Evolutionary conservation across 108 stramenopile genomes (phyloP).

Genomic region (Pseudonitzschia delicatissima): DNA sequence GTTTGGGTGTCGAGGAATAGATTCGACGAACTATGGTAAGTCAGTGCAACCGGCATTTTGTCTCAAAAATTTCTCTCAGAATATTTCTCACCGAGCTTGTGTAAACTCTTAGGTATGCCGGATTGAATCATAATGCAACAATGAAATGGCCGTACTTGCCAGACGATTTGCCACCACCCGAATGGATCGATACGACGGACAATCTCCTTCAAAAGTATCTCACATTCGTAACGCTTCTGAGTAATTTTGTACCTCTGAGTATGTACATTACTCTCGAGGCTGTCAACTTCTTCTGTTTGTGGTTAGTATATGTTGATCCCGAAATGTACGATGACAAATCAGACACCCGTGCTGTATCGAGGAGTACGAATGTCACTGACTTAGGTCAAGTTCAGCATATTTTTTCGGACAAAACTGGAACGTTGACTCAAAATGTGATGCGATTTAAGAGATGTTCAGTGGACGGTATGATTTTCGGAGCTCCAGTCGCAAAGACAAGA

Average conservation of each 20-base stretch:
- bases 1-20: constrained; percentile 8
- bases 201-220: constrained; percentile 75
- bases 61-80: too few species aligned
- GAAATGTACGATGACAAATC: constrained; percentile 91
- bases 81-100: too few species aligned
- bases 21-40: background rate
- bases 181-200: background rate
- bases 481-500: constrained; percentile 64
- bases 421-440: constrained; percentile 98
- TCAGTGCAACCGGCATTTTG: background rate
- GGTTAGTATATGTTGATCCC: constrained; percentile 73
- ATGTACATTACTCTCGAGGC: constrained; percentile 88
- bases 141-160: constrained; percentile 76
- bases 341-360: constrained; percentile 79
- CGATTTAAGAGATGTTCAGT: constrained; percentile 93
- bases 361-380: constrained; percentile 90
- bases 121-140: constrained; percentile 27
- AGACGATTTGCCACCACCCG: background rate
- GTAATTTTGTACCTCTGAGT: constrained; percentile 87
- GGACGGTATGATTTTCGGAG: constrained; percentile 82
- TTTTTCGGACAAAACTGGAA: constrained; percentile 97
- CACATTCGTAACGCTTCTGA: constrained; percentile 75
- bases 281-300: constrained; percentile 61
- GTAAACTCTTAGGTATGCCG: background rate
- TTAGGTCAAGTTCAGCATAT: constrained; percentile 94